Evolutionary conservation across 2,329 filamentous ascomycete species (phyloP), one percentile per base, ranked within the genome.

Genomic region (Colletotrichum trifolii): DNA sequence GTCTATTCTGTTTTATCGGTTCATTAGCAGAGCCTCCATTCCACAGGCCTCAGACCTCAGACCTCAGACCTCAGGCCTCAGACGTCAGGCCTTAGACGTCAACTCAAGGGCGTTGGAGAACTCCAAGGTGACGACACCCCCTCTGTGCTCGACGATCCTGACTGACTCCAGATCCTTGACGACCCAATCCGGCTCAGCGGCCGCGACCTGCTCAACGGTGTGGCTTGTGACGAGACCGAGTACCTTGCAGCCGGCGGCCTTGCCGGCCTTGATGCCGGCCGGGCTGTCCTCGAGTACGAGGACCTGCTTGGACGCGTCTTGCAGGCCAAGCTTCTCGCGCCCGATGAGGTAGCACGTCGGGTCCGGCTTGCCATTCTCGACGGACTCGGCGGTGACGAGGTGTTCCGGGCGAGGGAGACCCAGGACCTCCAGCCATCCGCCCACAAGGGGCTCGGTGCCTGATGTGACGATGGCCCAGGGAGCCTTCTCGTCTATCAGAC

Each of bases 261-360:
- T 96, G 53, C 94, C 94, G 35, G 94, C 89, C 69, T 81, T 84
- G 73, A 97, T 92, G 6, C 94, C 94, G 8, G 93, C 92, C 6
- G 94, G 94, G 60, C 92, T 92, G 79, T 97, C 94, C 79, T 97
- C 94, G 42, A 97, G 80, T 53, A 97, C 94, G 60, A 97, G 82
- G 47, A 95, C 78, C 38, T 80, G 78, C 58, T 78, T 83, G 35
- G 79, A 77, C 12, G 74, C 73, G 39, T 80, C 81, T 17, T 82
- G 74, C 17, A 89, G 76, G 1, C 82, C 83, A 13, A 94, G 83
- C 67, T 84, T 84, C 70, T 86, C 81, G 50, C 87, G 86, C 13
- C 91, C 92, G 55, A 94, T 82, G 54, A 83, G 76, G 76, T 94
- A 95, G 79, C 91, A 93, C 12, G 84, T 78, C 34, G 92, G 92